Conservation (phyloP, 805 yeast genomes). For the Candida vartiovaarae region DNA sequence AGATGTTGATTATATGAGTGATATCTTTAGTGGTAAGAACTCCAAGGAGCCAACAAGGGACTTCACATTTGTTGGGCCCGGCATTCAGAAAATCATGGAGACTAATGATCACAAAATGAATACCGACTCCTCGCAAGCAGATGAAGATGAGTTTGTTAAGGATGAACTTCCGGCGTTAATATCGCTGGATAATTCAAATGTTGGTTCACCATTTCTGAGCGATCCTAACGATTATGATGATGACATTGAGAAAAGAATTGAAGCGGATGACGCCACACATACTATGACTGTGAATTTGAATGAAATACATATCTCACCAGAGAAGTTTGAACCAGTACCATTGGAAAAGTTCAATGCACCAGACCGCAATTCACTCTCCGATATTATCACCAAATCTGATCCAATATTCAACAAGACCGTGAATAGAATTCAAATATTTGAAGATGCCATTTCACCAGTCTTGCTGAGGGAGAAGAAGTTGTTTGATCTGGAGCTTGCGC, state of each 20-base stretch:
- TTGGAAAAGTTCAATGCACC: constrained; percentile 2
- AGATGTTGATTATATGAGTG: constrained; percentile 17
- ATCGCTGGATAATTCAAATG: not conserved
- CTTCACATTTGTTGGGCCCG: constrained; percentile 8
- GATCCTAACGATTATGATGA: constrained; percentile 8
- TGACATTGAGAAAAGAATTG: constrained; percentile 6
- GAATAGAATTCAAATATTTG: constrained; percentile 18
- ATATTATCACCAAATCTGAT: constrained; percentile 17
- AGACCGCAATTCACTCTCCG: constrained; percentile 14
- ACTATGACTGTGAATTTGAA: constrained; percentile 16
- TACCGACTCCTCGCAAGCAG: constrained; percentile 5
- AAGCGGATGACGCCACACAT: constrained; percentile 15
- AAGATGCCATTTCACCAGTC: constrained; percentile 12
- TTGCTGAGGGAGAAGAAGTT: constrained; percentile 8
- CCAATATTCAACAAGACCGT: constrained; percentile 18
- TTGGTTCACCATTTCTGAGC: constrained; percentile 19
- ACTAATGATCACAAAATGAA: constrained; percentile 2
- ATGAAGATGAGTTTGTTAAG: not conserved
- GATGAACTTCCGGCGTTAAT: constrained; percentile 1
- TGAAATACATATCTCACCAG: constrained; percentile 21
- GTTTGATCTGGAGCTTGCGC: constrained; percentile 14
- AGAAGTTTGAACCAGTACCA: constrained; percentile 6
- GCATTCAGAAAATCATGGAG: not conserved
- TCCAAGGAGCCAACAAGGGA: constrained; percentile 4
- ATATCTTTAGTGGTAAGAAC: constrained; percentile 9